These are phyloP conservation scores for Eucalyptus marginata DNA, from an alignment of 345 rosid genomes.

Conservation along the genomic window DNA sequence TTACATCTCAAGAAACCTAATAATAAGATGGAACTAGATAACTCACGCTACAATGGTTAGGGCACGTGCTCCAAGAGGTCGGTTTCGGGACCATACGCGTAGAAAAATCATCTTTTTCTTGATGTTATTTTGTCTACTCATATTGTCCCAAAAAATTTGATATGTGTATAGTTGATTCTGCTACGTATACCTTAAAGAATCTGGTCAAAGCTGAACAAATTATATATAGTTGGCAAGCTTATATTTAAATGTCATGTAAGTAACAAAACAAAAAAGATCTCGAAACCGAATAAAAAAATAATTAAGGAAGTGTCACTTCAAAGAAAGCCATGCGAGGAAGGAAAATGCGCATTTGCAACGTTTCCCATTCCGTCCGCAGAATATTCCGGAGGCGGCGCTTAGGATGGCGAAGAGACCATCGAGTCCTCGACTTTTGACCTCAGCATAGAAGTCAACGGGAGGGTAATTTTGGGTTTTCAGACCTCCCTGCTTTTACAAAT, in stretches of 20 bases:
- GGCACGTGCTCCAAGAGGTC: not conserved
- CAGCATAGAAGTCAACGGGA: fast-evolving
- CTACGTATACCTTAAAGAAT: not conserved
- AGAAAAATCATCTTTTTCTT: not conserved
- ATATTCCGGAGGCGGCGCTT: not conserved
- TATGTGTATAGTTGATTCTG: fast-evolving
- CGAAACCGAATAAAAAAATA: not conserved
- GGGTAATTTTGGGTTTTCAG: not conserved
- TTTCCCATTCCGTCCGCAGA: not conserved
- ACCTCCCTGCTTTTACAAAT: not conserved
- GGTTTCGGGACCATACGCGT: fast-evolving
- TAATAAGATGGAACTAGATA: not conserved
- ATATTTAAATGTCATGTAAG: not conserved
- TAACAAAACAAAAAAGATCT: not conserved
- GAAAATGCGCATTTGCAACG: not conserved
- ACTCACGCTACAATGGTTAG: not conserved
- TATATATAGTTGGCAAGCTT: not conserved
- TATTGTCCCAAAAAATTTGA: not conserved
- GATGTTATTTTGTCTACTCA: not conserved
- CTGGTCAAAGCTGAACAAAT: not conserved
- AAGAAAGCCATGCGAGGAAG: not conserved
- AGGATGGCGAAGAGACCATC: not conserved
- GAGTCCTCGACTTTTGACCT: not conserved
- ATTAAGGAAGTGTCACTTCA: not conserved
- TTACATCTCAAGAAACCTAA: not conserved